Conservation (phyloP, 352 stramenopile genomes). For the Pythium aristosporum region DNA sequence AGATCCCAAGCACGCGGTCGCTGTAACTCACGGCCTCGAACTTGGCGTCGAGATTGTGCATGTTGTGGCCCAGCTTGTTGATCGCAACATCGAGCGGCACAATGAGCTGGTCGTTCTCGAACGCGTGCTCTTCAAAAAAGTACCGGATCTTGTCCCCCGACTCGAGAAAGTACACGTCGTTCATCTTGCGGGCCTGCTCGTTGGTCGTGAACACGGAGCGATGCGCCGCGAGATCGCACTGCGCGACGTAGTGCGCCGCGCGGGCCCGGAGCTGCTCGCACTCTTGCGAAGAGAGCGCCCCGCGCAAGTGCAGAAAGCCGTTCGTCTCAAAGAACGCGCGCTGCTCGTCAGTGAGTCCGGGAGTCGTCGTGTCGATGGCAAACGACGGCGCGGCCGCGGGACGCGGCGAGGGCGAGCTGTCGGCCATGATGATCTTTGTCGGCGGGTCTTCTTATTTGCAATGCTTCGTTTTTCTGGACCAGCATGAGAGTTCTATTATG, state of each 20-base stretch:
- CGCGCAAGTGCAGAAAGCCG: constrained; percentile 61
- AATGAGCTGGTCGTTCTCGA: constrained; percentile 44
- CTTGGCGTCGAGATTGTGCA: constrained; percentile 87
- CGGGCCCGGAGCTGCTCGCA: constrained; percentile 62
- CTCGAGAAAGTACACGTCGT: constrained; percentile 93
- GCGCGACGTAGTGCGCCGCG: constrained; percentile 47
- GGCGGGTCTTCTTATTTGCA: too few relatives aligned
- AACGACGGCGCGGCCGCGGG: constrained; percentile 1
- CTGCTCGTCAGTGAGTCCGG: constrained; percentile 54
- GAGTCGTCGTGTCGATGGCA: constrained; percentile 7
- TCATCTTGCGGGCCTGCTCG: constrained; percentile 78
- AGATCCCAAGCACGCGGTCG: constrained; percentile 63
- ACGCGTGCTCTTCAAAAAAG: constrained; percentile 92
- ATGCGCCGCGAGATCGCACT: constrained; percentile 63
- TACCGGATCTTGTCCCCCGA: constrained; percentile 91
- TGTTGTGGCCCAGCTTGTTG: constrained; percentile 96
- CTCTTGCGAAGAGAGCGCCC: constrained; percentile 36
- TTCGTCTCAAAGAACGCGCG: constrained; percentile 60
- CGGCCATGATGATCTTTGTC: background rate
- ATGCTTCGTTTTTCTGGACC: too few relatives aligned
- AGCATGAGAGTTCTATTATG: too few relatives aligned
- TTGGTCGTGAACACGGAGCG: constrained; percentile 85
- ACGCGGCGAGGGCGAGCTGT: background rate
- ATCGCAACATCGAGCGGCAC: constrained; percentile 77
- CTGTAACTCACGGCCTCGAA: constrained; percentile 90